Base-by-base conservation (phyloP, 2,329 filamentous ascomycete species). In the Aspergillus sergii region DNA sequence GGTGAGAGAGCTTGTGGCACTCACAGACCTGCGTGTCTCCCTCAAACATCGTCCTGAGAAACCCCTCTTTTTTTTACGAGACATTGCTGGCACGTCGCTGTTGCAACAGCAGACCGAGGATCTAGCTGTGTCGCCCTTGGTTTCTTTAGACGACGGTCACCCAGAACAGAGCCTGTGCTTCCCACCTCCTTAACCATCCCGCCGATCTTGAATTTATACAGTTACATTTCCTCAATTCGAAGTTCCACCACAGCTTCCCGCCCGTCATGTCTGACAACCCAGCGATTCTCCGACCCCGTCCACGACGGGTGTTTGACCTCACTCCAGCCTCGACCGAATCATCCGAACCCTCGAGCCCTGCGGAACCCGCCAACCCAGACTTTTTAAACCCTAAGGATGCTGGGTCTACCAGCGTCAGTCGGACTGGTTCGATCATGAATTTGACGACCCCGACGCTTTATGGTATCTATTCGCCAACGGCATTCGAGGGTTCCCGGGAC, bases 371-470 rank as follows among this genome's bases (percentile, higher is more conserved):
- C 34, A 75, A 75, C 60, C 50, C 74, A 9, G 76, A 80, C 26
- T 64, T 77, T 8, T 69, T 80, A 34, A 75, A 72, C 45, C 66
- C 73, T 28, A 77, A 76, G 34, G 71, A 75, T 34, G 57, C 68
- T 50, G 71, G 67, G 39, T 75, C 71, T 66, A 77, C 68, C 79
- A 85, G 68, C 58, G 82, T 88, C 68, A 89, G 86, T 73, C 88
- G 92, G 63, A 91, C 89, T 28, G 88, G 90, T 68, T 97, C 93
- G 11, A 86, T 93, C 62, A 82, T 93, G 73, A 96, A 97, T 75
- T 85, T 99, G 64, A 97, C 93, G 4, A 90, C 91, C 11, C 94
- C 93, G 2, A 97, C 95, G 0, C 86, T 99, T 6, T 91, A 91
- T 69, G 94, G 95, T 60, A 99, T 99, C 72, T 99, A 96, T 82